A percentile compares a stretch with the other conserved stretches of the same genome.
phyloP scores from a whole-genome alignment of 306 rosid genomes.

The Fragaria iinumae region DNA sequence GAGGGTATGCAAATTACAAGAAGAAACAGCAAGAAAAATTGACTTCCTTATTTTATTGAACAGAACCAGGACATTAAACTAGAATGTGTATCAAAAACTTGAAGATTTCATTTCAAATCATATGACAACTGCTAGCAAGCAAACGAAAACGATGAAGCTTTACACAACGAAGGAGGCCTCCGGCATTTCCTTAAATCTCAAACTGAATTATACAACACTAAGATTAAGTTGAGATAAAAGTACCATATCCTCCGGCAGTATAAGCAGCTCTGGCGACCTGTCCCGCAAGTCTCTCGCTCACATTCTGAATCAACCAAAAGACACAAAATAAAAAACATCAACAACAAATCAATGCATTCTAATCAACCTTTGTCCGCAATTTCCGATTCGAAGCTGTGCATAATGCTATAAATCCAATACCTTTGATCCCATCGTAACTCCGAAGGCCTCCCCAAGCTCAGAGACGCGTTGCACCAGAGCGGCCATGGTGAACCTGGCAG shows the following conservation, averaged over 20 bases:
- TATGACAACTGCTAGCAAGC: not conserved
- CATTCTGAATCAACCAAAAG: constrained; percentile 39
- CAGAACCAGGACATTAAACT: not conserved
- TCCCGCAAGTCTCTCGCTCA: constrained; percentile 80
- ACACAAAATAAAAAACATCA: not conserved
- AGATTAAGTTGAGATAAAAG: not conserved
- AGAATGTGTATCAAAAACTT: not conserved
- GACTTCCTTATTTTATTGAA: not conserved
- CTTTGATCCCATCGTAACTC: constrained; percentile 69
- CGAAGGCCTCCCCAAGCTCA: not conserved
- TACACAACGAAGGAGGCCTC: not conserved
- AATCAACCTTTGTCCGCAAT: too few species aligned
- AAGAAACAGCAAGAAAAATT: not conserved
- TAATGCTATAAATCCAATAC: constrained; percentile 29
- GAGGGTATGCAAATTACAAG: not conserved
- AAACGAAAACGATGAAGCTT: not conserved
- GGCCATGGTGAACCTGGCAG: constrained; percentile 68
- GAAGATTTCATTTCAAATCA: not conserved
- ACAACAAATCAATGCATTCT: not conserved
- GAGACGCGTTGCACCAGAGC: not conserved
- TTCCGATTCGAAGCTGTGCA: not conserved
- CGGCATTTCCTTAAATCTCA: not conserved
- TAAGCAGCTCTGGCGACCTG: constrained; percentile 59
- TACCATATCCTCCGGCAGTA: constrained; percentile 81
- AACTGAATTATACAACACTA: not conserved